Evolutionary conservation across 1,284 basidiomycete genomes (phyloP).

Genomic region (Salmacisia buchloeana): DNA sequence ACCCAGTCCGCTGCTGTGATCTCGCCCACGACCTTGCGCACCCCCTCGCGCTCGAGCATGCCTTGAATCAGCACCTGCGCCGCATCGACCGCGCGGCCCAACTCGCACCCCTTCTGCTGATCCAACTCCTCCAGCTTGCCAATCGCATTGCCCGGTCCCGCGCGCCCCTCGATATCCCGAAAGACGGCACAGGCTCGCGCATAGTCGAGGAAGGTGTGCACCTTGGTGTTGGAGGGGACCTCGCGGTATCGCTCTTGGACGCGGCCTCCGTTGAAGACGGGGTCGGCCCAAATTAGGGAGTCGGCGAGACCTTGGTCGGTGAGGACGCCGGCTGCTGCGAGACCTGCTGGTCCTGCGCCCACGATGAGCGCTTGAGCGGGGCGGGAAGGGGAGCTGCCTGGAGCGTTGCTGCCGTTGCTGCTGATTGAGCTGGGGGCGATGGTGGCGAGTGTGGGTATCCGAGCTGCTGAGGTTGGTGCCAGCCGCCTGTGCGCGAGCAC

Average conservation of each 20-base stretch:
- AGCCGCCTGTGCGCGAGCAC: no score
- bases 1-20: background rate
- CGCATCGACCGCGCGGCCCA: background rate
- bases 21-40: background rate
- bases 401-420: background rate
- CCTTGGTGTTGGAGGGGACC: slow-evolving; percentile 5
- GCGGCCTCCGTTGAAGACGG: background rate
- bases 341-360: slow-evolving; percentile 3
- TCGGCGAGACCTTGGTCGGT: background rate
- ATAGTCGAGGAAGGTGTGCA: slow-evolving; percentile 2
- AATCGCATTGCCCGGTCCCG: background rate
- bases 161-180: background rate
- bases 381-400: background rate
- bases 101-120: slow-evolving; percentile 2
- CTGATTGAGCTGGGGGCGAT: background rate
- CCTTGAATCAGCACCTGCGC: background rate
- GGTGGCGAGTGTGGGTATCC: no score
- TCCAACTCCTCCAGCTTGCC: background rate
- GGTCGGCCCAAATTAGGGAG: slow-evolving; percentile 5
- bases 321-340: background rate
- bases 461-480: no score
- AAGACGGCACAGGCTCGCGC: background rate
- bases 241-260: background rate
- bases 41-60: background rate
- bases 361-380: slow-evolving; percentile 2